Evolutionary conservation across 2,329 filamentous ascomycete genomes (phyloP), one percentile per base, ranked within the genome.

Genomic region (Fusarium albidum): DNA sequence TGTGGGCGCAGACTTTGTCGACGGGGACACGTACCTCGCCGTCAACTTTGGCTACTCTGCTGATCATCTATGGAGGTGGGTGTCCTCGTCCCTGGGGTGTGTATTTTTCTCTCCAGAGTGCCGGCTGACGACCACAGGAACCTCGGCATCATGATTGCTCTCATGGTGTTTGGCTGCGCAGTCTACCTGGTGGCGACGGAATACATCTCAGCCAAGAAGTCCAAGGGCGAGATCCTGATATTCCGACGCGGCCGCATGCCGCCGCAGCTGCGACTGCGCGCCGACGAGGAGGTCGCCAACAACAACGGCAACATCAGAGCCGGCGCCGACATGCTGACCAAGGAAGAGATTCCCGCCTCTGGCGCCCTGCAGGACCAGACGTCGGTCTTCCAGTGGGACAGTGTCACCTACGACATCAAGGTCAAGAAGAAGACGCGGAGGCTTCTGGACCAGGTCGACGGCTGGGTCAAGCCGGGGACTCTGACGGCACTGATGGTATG

Each of bases 391-490:
- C 85, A 87, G 58, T 91, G 88, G 88, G 78, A 82, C 51, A 78
- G 88, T 57, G 83, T 91, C 6, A 87, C 83, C 71, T 91, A 90
- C 64, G 87, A 90, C 56, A 87, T 92, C 68, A 82, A 84, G 59
- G 87, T 91, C 68, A 71, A 70, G 40, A 88, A 88, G 67, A 81
- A 88, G 57, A 69, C 76, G 4, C 79, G 88, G 15, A 80, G 85
- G 15, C 85, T 92, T 63, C 73, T 91, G 26, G 83, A 90, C 53
- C 77, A 88, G 46, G 85, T 90, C 5, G 84, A 89, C 66, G 88
- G 88, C 13, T 90, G 86, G 85, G 86, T 90, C 43, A 88, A 90
- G 69, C 87, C 88, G 3, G 88, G 88, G 33, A 90, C 86, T 11
- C 73, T 89, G 31, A 90, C n/a, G n/a, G n/a, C n/a, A n/a, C n/a